These are phyloP conservation scores for Trapa bicornis DNA, from an alignment of 345 rosid genomes.

Conservation along the genomic window DNA sequence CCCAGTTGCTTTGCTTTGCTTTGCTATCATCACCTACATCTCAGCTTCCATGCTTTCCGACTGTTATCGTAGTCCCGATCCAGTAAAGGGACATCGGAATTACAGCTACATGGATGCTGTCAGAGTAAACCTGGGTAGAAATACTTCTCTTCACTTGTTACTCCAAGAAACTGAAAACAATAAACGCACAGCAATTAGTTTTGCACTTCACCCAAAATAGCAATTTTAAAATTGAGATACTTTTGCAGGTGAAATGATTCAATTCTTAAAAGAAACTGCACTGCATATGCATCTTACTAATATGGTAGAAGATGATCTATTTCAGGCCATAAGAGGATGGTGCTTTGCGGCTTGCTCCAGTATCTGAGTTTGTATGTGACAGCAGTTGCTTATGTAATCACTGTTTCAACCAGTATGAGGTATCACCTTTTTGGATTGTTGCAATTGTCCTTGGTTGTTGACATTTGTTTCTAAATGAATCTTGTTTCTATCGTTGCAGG, in stretches of 20 bases:
- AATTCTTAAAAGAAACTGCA: no score
- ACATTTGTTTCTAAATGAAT: neutral
- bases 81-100: conserved; percentile 29
- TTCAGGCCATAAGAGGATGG: conserved; percentile 36
- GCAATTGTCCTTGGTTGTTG: neutral
- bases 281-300: no score
- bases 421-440: conserved; percentile 4
- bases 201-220: no score
- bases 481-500: conserved; percentile 13
- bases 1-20: conserved; percentile 31
- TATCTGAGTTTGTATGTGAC: conserved; percentile 32
- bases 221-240: no score
- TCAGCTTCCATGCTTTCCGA: conserved; percentile 43
- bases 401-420: conserved; percentile 57
- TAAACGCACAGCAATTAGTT: no score
- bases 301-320: neutral
- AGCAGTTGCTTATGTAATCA: conserved; percentile 51
- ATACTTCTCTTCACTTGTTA: neutral
- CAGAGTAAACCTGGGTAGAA: conserved; percentile 26
- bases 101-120: conserved; percentile 38
- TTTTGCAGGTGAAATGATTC: no score
- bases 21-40: conserved; percentile 35
- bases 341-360: conserved; percentile 54
- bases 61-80: conserved; percentile 39
- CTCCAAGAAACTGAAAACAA: no score